phyloP scores from a whole-genome alignment of 345 rosid genomes.

The Gossypium rotundifolium region DNA sequence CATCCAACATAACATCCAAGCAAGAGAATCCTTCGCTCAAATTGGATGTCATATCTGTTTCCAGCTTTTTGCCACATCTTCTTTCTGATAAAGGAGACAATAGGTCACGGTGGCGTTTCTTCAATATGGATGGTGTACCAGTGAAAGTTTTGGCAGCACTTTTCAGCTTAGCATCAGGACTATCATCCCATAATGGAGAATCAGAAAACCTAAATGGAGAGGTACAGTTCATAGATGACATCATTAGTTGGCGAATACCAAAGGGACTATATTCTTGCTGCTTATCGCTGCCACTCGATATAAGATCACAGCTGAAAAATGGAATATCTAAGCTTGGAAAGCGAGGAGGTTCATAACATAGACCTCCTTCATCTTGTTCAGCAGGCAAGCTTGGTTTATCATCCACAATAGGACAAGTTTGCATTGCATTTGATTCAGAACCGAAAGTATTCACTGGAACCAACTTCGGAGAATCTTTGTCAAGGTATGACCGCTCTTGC shows the following conservation, averaged over 20 bases:
- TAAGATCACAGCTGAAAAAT: constrained; percentile 93
- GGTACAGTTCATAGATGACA: constrained; percentile 74
- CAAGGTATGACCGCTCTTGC: constrained; percentile 43
- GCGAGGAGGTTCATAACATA: constrained; percentile 97
- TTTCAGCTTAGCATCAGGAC: constrained; percentile 68
- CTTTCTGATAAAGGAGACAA: constrained; percentile 83
- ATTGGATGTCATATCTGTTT: constrained; percentile 58
- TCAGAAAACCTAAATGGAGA: constrained; percentile 92
- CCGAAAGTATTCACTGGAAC: constrained; percentile 54
- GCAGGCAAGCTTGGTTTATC: constrained; percentile 27
- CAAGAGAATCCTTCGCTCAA: constrained; percentile 72
- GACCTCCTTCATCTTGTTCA: constrained; percentile 56
- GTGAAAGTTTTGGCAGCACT: constrained; percentile 69
- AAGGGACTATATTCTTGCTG: constrained; percentile 96
- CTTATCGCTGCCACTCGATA: constrained; percentile 63
- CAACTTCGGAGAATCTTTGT: constrained; percentile 53
- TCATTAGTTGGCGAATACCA: constrained; percentile 93
- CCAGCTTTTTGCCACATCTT: constrained; percentile 73
- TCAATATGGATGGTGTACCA: constrained; percentile 79
- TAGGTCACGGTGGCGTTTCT: constrained; percentile 81
- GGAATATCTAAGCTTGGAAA: constrained; percentile 93
- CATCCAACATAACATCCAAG: constrained; percentile 76
- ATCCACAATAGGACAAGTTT: constrained; percentile 33
- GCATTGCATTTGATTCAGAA: constrained; percentile 35
- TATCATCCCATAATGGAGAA: constrained; percentile 63